Evolutionary conservation across 352 stramenopile genomes (phyloP).

Genomic region (Phytophthora macrochlamydospora): DNA sequence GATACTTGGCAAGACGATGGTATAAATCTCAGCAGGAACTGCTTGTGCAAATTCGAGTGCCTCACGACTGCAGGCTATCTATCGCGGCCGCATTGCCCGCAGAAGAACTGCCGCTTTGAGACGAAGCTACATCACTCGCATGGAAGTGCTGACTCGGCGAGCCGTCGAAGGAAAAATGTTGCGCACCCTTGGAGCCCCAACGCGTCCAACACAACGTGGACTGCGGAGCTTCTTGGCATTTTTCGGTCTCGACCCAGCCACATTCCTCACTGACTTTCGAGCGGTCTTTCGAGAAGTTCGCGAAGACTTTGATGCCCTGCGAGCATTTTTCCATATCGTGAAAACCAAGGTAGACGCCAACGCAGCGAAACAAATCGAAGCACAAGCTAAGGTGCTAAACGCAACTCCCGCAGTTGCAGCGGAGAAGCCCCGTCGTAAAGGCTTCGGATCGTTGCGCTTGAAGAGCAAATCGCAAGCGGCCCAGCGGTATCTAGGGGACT

Average conservation of each 20-base stretch:
- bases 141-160: constrained; percentile 71
- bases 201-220: constrained; percentile 59
- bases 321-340: constrained; percentile 66
- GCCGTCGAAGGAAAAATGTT: constrained; percentile 69
- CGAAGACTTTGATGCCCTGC: constrained; percentile 71
- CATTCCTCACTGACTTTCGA: constrained; percentile 74
- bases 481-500: constrained; percentile 60
- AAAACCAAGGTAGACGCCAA: constrained; percentile 59
- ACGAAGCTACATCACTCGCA: constrained; percentile 75
- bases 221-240: constrained; percentile 73
- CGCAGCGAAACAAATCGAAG: constrained; percentile 24
- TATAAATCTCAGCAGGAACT: constrained; percentile 66
- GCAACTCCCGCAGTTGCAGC: neutral
- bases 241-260: constrained; percentile 77
- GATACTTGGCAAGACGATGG: constrained; percentile 54
- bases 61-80: constrained; percentile 65
- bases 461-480: constrained; percentile 53
- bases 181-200: constrained; percentile 60
- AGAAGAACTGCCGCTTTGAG: constrained; percentile 66
- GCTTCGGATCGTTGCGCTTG: constrained; percentile 27
- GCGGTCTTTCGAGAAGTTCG: constrained; percentile 66
- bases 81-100: constrained; percentile 71
- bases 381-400: neutral
- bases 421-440: constrained; percentile 17
- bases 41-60: constrained; percentile 51